Evolutionary conservation across 768 basidiomycete genomes (phyloP).

Genomic region (Mycena floridula): DNA sequence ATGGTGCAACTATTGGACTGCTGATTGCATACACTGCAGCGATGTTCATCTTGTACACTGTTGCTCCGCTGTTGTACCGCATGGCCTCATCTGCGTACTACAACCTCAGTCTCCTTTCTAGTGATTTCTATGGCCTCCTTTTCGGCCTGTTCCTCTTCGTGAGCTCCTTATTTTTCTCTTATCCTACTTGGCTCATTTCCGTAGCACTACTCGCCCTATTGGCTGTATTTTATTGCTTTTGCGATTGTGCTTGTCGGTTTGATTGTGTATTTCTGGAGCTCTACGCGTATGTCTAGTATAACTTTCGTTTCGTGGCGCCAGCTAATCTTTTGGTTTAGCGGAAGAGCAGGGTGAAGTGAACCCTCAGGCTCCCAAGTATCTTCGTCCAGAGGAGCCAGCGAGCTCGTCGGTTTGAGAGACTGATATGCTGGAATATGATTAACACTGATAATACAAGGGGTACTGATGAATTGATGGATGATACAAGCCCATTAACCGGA

Average conservation of each 20-base stretch:
- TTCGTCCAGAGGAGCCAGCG: too few species aligned
- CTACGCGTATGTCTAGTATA: conserved; percentile 55
- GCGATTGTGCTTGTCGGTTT: conserved; percentile 65
- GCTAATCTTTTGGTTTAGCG: conserved; percentile 30
- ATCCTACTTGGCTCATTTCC: conserved; percentile 2
- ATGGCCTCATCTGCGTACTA: conserved; percentile 82
- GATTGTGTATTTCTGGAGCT: conserved; percentile 81
- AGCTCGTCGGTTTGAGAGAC: too few species aligned
- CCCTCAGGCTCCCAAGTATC: conserved; percentile 54
- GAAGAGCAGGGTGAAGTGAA: conserved; percentile 68
- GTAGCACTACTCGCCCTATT: conserved; percentile 78
- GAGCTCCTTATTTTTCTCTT: conserved; percentile 10
- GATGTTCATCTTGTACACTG: conserved; percentile 81
- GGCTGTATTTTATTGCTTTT: conserved; percentile 85
- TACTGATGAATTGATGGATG: conserved; percentile 1
- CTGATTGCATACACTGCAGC: conserved; percentile 55
- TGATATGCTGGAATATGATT: background rate
- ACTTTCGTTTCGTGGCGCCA: conserved; percentile 1
- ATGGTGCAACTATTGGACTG: conserved; percentile 55
- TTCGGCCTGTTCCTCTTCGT: conserved; percentile 62
- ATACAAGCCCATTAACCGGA: background rate
- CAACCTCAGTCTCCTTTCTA: conserved; percentile 80
- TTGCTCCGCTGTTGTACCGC: conserved; percentile 81
- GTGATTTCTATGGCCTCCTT: conserved; percentile 82
- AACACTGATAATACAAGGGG: background rate